Evolutionary conservation across 2,329 filamentous ascomycete species (phyloP).

Genomic region (Fusarium devonianum): DNA sequence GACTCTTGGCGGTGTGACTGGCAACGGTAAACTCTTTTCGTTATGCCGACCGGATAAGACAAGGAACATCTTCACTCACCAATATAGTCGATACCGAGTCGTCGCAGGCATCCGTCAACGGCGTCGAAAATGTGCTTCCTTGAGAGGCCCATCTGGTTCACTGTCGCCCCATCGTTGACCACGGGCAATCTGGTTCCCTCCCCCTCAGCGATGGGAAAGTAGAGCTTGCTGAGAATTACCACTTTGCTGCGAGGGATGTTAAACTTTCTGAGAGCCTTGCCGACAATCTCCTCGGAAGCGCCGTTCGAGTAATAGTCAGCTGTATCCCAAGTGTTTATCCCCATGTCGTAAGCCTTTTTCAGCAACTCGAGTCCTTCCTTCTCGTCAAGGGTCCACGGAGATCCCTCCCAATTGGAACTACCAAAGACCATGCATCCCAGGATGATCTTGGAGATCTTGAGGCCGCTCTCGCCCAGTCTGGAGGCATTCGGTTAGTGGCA

Average conservation of each 20-base stretch:
- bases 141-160: conserved; percentile 58
- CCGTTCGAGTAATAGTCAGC: conserved; percentile 66
- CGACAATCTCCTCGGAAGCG: conserved; percentile 61
- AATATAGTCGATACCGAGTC: conserved; percentile 63
- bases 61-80: conserved; percentile 46
- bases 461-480: conserved; percentile 49
- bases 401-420: conserved; percentile 44
- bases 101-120: conserved; percentile 63
- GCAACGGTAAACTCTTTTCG: not conserved
- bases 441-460: conserved; percentile 52
- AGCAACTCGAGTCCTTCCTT: conserved; percentile 61
- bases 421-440: conserved; percentile 48
- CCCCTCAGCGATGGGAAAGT: conserved; percentile 53
- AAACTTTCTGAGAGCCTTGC: conserved; percentile 67
- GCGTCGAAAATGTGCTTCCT: conserved; percentile 70
- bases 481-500: conserved; percentile 13
- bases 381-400: conserved; percentile 34
- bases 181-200: conserved; percentile 46
- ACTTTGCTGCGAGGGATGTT: conserved; percentile 63
- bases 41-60: not conserved
- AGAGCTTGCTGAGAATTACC: conserved; percentile 58
- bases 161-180: conserved; percentile 41
- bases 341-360: conserved; percentile 68
- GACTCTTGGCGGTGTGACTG: conserved; percentile 14
- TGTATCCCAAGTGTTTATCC: conserved; percentile 63